A percentile compares a stretch with the other conserved stretches of the same genome.
phyloP scores from a whole-genome alignment of 768 basidiomycete genomes.

The Tylopilus sp. region DNA sequence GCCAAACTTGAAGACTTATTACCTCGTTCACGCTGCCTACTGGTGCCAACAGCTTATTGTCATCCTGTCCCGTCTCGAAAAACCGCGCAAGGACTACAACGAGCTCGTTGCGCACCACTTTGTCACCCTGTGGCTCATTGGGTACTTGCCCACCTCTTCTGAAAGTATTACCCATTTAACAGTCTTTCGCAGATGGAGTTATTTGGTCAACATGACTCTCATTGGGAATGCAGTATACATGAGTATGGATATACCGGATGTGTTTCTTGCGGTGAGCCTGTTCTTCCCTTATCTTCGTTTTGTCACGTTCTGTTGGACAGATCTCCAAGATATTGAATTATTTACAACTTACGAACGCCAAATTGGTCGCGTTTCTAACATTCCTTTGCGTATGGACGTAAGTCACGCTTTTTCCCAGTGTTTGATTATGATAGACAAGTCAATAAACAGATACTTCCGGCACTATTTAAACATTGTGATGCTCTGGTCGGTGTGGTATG shows the following conservation, averaged over 20 bases:
- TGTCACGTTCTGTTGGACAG: conserved; percentile 35
- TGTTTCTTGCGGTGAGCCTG: conserved; percentile 72
- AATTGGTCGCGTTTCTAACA: conserved; percentile 55
- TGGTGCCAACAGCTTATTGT: conserved; percentile 95
- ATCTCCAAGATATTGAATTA: conserved; percentile 88
- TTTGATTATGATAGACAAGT: not conserved
- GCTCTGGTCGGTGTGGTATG: conserved; percentile 81
- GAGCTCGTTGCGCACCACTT: conserved; percentile 90
- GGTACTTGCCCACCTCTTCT: conserved; percentile 44
- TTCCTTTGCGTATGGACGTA: conserved; percentile 83
- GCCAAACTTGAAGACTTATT: conserved; percentile 83
- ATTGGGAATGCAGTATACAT: conserved; percentile 92
- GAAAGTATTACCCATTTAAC: not conserved
- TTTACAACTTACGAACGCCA: conserved; percentile 61
- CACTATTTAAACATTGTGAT: conserved; percentile 88
- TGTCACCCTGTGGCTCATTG: conserved; percentile 92
- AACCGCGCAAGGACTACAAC: conserved; percentile 86
- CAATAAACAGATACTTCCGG: conserved; percentile 73
- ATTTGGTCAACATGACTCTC: conserved; percentile 70
- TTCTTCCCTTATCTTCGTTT: not conserved
- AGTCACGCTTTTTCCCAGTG: conserved; percentile 28
- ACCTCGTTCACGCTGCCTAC: conserved; percentile 89
- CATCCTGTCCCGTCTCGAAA: conserved; percentile 81
- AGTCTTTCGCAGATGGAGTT: conserved; percentile 65
- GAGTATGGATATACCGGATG: conserved; percentile 96